Percentiles rank a stretch among this genome's conserved stretches.
Evolutionary conservation across 2,329 filamentous ascomycete genomes (phyloP).

Genomic region (Capronia americana): DNA sequence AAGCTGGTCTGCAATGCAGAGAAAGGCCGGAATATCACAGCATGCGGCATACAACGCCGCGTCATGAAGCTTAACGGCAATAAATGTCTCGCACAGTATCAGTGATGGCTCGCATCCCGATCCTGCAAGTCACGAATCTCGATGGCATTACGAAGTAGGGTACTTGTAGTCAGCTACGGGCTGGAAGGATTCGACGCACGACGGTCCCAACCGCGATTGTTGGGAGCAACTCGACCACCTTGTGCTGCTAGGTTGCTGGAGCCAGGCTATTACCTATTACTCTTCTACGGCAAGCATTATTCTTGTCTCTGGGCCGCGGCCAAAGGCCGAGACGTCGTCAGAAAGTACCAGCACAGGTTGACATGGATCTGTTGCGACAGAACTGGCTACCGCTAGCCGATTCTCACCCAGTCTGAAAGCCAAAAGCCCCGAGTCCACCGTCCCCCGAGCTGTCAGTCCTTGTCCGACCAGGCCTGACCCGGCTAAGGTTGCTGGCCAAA

Average conservation of each 20-base stretch:
- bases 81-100: neutral
- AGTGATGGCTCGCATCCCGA: neutral
- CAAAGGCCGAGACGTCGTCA: neutral
- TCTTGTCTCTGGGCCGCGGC: neutral
- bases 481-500: slow-evolving; percentile 30
- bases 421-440: slow-evolving; percentile 12
- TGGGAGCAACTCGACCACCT: neutral
- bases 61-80: neutral
- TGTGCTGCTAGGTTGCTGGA: neutral
- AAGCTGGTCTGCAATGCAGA: neutral
- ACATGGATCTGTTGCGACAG: slow-evolving; percentile 19
- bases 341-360: slow-evolving; percentile 7
- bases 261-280: neutral
- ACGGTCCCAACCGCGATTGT: neutral
- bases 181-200: neutral
- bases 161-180: neutral
- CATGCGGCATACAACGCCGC: neutral
- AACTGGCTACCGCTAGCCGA: slow-evolving; percentile 9
- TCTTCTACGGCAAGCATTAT: neutral
- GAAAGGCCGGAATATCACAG: neutral
- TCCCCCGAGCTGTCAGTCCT: slow-evolving; percentile 10
- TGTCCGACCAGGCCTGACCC: slow-evolving; percentile 14
- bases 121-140: neutral
- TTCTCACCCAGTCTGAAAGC: slow-evolving; percentile 20
- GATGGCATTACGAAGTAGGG: neutral